These are phyloP conservation scores for Dryas drummondii DNA, from an alignment of 306 rosid genomes.

Conservation along the genomic window DNA sequence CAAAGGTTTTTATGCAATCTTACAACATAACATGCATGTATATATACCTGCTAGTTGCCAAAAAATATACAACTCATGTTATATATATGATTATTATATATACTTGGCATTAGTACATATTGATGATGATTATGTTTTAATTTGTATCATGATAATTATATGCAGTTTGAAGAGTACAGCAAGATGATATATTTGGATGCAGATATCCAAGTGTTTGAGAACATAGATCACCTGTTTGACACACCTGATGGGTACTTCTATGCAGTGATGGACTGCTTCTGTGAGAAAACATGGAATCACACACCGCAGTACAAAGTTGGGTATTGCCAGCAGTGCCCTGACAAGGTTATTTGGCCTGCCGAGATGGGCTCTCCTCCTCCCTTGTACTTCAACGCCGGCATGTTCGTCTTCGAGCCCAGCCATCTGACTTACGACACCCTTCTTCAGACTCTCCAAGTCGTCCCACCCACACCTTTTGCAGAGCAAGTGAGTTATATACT, in stretches of 20 bases:
- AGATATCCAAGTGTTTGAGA: slow-evolving; percentile 64
- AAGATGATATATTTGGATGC: slow-evolving; percentile 72
- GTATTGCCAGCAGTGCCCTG: slow-evolving; percentile 67
- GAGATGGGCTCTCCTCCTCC: slow-evolving; percentile 51
- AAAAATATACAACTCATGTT: too few species aligned
- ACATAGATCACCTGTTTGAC: slow-evolving; percentile 59
- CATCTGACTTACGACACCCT: slow-evolving; percentile 38
- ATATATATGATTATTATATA: too few species aligned
- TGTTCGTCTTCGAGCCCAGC: slow-evolving; percentile 62
- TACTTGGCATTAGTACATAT: background rate
- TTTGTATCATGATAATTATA: background rate
- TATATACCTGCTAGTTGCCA: too few species aligned
- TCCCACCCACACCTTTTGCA: slow-evolving; percentile 55
- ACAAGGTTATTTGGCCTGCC: slow-evolving; percentile 53
- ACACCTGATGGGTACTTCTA: slow-evolving; percentile 44
- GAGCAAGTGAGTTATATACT: slow-evolving; percentile 43
- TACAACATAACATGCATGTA: too few species aligned
- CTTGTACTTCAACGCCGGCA: slow-evolving; percentile 65
- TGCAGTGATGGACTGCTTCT: slow-evolving; percentile 70
- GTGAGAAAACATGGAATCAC: slow-evolving; percentile 64
- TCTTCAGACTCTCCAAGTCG: slow-evolving; percentile 43
- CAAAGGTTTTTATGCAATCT: too few species aligned
- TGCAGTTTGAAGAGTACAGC: slow-evolving; percentile 55
- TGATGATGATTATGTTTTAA: too few species aligned
- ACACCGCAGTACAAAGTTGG: slow-evolving; percentile 51